Evolutionary conservation across 768 basidiomycete species (phyloP).

Genomic region (Suillus fuscotomentosus): DNA sequence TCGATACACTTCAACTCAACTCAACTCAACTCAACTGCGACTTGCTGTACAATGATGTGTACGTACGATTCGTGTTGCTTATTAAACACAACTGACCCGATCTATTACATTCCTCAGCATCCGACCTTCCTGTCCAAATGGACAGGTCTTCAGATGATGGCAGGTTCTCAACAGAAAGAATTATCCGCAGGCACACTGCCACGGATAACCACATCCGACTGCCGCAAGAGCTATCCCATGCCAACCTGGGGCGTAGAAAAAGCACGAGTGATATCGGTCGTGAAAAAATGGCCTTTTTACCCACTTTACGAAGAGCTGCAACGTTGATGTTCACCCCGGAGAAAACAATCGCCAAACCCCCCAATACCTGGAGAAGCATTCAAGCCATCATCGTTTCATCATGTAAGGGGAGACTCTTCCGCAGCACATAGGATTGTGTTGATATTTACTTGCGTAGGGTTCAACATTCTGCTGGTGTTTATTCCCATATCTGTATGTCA

Average conservation of each 20-base stretch:
- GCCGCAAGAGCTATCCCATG: not conserved
- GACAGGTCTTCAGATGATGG: not conserved
- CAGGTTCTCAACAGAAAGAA: not conserved
- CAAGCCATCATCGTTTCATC: conserved; percentile 54
- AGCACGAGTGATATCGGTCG: not conserved
- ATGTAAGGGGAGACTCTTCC: conserved; percentile 40
- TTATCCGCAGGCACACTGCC: not conserved
- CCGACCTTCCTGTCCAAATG: not conserved
- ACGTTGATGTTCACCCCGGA: conserved; percentile 35
- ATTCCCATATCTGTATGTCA: conserved; percentile 65
- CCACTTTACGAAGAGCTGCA: conserved; percentile 17
- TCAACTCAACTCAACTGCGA: not conserved
- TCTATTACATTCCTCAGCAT: not conserved
- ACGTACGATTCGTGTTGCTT: not conserved
- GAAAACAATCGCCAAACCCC: conserved; percentile 39
- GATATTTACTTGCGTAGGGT: conserved; percentile 38
- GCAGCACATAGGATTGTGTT: conserved; percentile 1
- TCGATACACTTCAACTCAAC: not conserved
- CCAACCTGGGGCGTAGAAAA: not conserved
- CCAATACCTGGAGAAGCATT: conserved; percentile 45
- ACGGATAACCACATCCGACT: not conserved
- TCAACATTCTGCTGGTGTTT: conserved; percentile 69
- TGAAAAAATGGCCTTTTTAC: conserved; percentile 12
- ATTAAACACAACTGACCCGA: not conserved
- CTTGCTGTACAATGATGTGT: not conserved